These are phyloP conservation scores for Neofusicoccum laricinum DNA, from an alignment of 2,329 filamentous ascomycete species.

Conservation along the genomic window DNA sequence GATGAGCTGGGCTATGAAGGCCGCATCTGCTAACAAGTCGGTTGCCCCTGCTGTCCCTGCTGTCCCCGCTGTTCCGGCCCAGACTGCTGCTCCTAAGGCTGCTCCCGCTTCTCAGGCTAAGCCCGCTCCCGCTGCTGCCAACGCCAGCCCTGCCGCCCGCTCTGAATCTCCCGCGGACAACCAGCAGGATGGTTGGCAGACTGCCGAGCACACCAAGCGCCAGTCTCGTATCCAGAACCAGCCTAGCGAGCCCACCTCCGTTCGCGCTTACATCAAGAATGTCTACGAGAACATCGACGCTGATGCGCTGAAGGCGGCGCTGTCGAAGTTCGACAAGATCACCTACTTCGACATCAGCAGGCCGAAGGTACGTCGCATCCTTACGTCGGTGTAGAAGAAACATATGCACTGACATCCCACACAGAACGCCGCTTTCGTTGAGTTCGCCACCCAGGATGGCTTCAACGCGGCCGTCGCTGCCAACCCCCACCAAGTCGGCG, in stretches of 20 bases:
- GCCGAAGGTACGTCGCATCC: slow-evolving; percentile 63
- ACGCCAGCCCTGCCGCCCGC: slow-evolving; percentile 25
- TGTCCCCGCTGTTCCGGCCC: slow-evolving; percentile 33
- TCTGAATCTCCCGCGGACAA: slow-evolving; percentile 35
- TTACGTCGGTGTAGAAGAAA: no score
- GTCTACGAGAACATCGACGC: slow-evolving; percentile 85
- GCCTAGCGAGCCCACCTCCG: slow-evolving; percentile 68
- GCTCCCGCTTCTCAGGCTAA: slow-evolving; percentile 17
- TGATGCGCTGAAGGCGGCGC: slow-evolving; percentile 65
- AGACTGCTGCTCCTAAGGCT: slow-evolving; percentile 33
- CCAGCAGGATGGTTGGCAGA: slow-evolving; percentile 72
- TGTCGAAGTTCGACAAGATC: slow-evolving; percentile 67
- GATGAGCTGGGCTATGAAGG: slow-evolving; percentile 68
- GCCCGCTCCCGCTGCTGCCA: slow-evolving; percentile 25
- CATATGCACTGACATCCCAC: slow-evolving; percentile 20
- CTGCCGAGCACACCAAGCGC: slow-evolving; percentile 79
- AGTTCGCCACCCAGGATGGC: slow-evolving; percentile 77
- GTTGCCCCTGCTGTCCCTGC: slow-evolving; percentile 41
- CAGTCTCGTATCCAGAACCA: slow-evolving; percentile 72
- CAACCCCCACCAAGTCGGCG: slow-evolving; percentile 83
- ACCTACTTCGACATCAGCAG: slow-evolving; percentile 64
- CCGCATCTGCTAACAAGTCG: slow-evolving; percentile 49
- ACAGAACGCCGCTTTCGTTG: slow-evolving; percentile 95
- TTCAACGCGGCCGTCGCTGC: slow-evolving; percentile 79
- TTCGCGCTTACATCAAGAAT: slow-evolving; percentile 91